These are phyloP conservation scores for Eimeria falciformis DNA, from an alignment of 169 alveolate genomes.

Conservation along the genomic window DNA sequence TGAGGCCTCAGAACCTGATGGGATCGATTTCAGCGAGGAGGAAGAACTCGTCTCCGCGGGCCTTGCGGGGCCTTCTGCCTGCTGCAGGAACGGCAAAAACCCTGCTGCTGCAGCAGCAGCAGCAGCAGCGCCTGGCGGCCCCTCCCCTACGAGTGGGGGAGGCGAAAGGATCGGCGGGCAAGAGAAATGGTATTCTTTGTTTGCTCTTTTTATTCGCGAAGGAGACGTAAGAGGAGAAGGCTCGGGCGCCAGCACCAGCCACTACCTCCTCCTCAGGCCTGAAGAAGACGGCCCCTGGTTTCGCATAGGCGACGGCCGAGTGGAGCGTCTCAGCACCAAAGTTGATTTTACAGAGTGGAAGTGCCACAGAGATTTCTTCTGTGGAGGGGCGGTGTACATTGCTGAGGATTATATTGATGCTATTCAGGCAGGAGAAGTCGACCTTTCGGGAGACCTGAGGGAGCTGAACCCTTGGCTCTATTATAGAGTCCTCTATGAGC, in stretches of 20 bases:
- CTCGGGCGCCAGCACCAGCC: constrained; percentile 71
- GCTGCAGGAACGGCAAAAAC: background rate
- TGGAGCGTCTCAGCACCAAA: constrained; percentile 86
- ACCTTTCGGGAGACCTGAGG: constrained; percentile 84
- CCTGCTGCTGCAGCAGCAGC: constrained; percentile 14
- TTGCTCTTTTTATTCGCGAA: constrained; percentile 86
- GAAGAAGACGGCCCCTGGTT: constrained; percentile 94
- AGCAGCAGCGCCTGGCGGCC: constrained; percentile 13
- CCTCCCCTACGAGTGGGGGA: constrained; percentile 7
- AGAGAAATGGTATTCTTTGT: constrained; percentile 89
- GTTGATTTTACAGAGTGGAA: constrained; percentile 94
- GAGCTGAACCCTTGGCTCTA: constrained; percentile 85
- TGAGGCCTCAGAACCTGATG: background rate
- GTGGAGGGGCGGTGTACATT: constrained; percentile 91
- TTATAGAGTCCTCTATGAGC: constrained; percentile 80
- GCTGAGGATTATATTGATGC: constrained; percentile 93
- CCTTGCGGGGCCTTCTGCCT: background rate
- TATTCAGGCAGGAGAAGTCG: constrained; percentile 88
- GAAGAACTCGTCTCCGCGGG: constrained; percentile 49
- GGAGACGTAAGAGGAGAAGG: constrained; percentile 84
- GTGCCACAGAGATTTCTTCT: constrained; percentile 93
- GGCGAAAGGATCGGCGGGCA: constrained; percentile 32
- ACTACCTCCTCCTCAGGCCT: constrained; percentile 89
- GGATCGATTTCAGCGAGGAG: constrained; percentile 27
- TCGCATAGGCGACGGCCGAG: constrained; percentile 89